Evolutionary conservation across 2,329 filamentous ascomycete genomes (phyloP), one percentile per base, ranked within the genome.

Genomic region (Fusarium clavum): DNA sequence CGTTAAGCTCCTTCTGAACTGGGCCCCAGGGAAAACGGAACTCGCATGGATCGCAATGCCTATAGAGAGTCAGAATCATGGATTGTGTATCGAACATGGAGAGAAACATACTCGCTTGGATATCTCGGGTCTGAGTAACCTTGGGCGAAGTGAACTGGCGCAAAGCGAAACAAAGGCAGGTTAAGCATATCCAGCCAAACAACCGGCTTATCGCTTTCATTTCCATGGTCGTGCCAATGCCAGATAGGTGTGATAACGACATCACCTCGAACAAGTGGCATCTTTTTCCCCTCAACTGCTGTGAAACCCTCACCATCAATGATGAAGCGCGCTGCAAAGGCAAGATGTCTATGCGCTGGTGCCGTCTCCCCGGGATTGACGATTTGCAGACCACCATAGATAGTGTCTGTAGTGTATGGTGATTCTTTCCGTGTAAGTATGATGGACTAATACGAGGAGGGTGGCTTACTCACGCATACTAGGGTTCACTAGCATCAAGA

Each of bases 161-260:
- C 82, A 64, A 83, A 83, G 2, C 79, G 77, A 71, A 86, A 88
- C 5, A 81, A 77, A 0, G 87, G 86, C 3, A 89, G 73, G 75
- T 89, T 85, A 2, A 89, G 74, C 6, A 83, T 85, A 71, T 89
- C 87, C 2, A 89, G 78, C 87, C 87, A 89, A 29, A 89, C 83
- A 74, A 88, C 84, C 0, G 86, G 85, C 2, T 80, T 80, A 2
- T 80, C 78, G 11, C 86, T 84, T 60, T 89, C 86, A 49, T 88
- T 88, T 5, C 87, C 87, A 60, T 89, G 87, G 63, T 89, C 87
- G 64, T 88, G 87, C 82, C 85, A 89, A 71, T 87, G 84, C 87
- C 87, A 89, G 0, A 81, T 84, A 0, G 86, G 87, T 0, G 87
- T 89, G 1, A 88, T 76, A 16, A 89, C 85, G 2, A 89, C 84